Base-by-base conservation (phyloP, 2,329 filamentous ascomycete genomes). In the Dothidotthia symphoricarpi region DNA sequence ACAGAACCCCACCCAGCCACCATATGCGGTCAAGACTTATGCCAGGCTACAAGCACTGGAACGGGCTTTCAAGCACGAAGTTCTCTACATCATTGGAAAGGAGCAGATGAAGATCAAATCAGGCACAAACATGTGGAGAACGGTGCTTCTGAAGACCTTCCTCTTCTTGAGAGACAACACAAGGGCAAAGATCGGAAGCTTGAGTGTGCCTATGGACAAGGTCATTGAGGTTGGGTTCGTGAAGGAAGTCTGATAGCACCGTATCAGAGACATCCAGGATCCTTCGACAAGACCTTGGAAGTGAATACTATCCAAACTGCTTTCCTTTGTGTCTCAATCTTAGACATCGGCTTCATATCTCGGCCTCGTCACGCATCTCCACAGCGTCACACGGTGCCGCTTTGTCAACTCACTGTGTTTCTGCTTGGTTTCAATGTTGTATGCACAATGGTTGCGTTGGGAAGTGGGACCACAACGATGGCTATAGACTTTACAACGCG, bases 221-320 rank as follows among this genome's bases (percentile, higher is more conserved):
- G 59, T 85, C 31, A 75, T 86, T 13, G 83, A 86, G 65, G 80
- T 86, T 14, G 83, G 83, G 0, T 86, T 85, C 57, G 74, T 85
- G 1, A 85, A 83, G 64, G 79, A 84, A 46, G 79, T 85, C 36
- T 82, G 53, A 53, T 19, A 12, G 19, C 19, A 9, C 5, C 19
- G 19, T 22, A 5, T 9, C 19, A 6, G 5, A 22, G 9, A 22
- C 5, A 9, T 22, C 5, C 5, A 22, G 19, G 5, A 9, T 22
- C 9, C 9, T 22, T 22, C 19, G 9, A 22, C 5, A 22, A 5
- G 9, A 22, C n/a, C n/a, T n/a, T n/a, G n/a, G n/a, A n/a, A n/a
- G n/a, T n/a, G n/a, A n/a, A n/a, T n/a, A n/a, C n/a, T n/a, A n/a
- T n/a, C n/a, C n/a, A n/a, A n/a, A n/a, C n/a, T n/a, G n/a, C n/a